phyloP scores from a whole-genome alignment of 2,329 filamentous ascomycete species.

The Dactylellina drechsleri region DNA sequence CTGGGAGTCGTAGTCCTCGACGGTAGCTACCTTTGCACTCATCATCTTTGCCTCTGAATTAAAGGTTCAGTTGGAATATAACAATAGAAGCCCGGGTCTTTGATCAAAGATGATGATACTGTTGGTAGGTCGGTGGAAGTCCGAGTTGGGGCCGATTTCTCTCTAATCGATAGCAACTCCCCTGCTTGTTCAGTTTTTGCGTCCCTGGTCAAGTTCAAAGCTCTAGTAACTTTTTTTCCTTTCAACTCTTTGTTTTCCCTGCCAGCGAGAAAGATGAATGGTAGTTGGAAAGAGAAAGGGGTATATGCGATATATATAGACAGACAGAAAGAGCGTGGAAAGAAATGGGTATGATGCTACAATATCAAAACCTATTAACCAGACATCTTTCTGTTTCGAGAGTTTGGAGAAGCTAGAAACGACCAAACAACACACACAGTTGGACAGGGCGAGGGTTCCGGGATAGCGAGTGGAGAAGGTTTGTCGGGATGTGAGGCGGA shows the following conservation, averaged over 20 bases:
- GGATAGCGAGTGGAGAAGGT: conserved; percentile 47
- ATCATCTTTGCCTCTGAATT: conserved; percentile 23
- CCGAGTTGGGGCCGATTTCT: conserved; percentile 17
- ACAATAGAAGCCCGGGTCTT: conserved; percentile 39
- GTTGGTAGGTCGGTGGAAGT: conserved; percentile 20
- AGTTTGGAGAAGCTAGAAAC: conserved; percentile 39
- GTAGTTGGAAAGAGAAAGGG: conserved; percentile 25
- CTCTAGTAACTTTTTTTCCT: conserved; percentile 52
- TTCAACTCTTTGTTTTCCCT: conserved; percentile 27
- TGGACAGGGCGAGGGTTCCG: conserved; percentile 53
- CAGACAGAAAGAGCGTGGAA: conserved; percentile 53
- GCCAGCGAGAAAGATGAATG: conserved; percentile 51
- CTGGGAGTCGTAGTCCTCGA: conserved; percentile 59
- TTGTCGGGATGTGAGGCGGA: conserved; percentile 31
- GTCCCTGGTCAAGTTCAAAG: conserved; percentile 44
- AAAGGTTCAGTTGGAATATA: conserved; percentile 12
- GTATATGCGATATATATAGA: conserved; percentile 51
- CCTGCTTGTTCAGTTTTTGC: conserved; percentile 41
- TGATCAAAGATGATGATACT: conserved; percentile 10
- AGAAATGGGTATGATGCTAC: conserved; percentile 55
- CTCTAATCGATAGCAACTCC: conserved; percentile 51
- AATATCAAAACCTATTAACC: conserved; percentile 54
- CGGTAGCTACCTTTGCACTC: conserved; percentile 49
- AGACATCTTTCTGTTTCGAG: conserved; percentile 51
- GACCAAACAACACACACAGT: conserved; percentile 47